Percentiles rank a stretch among this genome's conserved stretches.
These are phyloP conservation scores for Fusarium neocosmosporiellum DNA, from an alignment of 2,329 filamentous ascomycete genomes.

Conservation along the genomic window DNA sequence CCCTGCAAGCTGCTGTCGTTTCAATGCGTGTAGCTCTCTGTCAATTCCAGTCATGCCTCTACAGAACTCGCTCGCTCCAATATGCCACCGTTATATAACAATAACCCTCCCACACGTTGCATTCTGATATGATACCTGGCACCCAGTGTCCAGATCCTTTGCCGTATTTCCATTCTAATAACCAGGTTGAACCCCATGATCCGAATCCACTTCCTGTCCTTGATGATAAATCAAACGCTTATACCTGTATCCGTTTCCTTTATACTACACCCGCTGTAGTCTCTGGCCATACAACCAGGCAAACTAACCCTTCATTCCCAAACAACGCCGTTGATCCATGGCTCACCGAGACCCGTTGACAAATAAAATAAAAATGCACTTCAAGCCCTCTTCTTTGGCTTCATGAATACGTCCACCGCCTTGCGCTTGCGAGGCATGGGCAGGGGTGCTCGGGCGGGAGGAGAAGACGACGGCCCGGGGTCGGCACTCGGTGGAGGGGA, in stretches of 20 bases:
- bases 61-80: not conserved
- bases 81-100: not conserved
- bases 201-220: not conserved
- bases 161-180: constrained; percentile 6
- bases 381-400: constrained; percentile 51
- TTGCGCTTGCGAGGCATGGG: constrained; percentile 55
- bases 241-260: not conserved
- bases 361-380: not conserved
- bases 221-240: constrained; percentile 1
- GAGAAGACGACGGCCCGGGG: constrained; percentile 32
- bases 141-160: not conserved
- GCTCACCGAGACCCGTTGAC: not conserved
- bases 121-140: not conserved
- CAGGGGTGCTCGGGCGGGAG: constrained; percentile 27
- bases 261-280: not conserved
- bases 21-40: constrained; percentile 14
- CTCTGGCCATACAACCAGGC: constrained; percentile 4
- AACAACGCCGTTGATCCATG: not conserved
- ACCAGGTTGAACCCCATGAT: not conserved
- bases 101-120: not conserved
- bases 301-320: not conserved
- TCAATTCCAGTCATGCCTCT: constrained; percentile 4
- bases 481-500: constrained; percentile 34
- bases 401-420: constrained; percentile 63
- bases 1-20: constrained; percentile 10